Conservation (phyloP, 257 asterid genomes). For the Nicotiana noctiflora region DNA sequence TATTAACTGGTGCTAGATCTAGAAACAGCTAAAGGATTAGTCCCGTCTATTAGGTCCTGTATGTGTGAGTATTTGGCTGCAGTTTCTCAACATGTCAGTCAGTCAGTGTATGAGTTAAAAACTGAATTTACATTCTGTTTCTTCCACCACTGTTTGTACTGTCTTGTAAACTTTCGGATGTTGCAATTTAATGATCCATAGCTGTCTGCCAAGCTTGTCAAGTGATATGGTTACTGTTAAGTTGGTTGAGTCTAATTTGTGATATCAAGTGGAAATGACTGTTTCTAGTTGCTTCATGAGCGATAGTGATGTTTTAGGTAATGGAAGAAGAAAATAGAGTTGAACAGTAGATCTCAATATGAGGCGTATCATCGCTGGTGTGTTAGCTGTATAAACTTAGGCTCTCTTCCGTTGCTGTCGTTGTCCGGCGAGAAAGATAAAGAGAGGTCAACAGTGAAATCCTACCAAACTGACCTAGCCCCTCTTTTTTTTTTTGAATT, state of each 20-base stretch:
- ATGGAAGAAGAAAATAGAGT: not conserved
- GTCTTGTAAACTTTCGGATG: not conserved
- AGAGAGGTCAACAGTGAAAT: not conserved
- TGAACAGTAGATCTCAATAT: not conserved
- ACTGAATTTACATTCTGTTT: not conserved
- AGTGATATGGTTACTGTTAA: not conserved
- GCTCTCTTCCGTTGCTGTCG: not conserved
- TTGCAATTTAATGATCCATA: not conserved
- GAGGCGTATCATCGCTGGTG: not conserved
- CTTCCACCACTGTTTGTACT: not conserved
- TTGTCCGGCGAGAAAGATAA: not conserved
- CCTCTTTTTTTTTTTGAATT: too few relatives aligned
- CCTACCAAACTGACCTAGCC: not conserved
- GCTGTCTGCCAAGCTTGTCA: not conserved
- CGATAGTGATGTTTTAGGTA: not conserved
- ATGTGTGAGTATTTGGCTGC: not conserved
- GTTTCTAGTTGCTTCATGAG: not conserved
- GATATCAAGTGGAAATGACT: not conserved
- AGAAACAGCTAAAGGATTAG: not conserved
- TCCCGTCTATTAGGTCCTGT: not conserved
- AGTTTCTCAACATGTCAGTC: not conserved
- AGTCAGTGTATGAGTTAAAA: not conserved
- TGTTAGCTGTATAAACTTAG: not conserved
- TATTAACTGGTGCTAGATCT: not conserved
- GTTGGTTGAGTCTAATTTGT: not conserved